Percentiles rank a stretch among this genome's conserved stretches.
Evolutionary conservation across 352 stramenopile species (phyloP).

Genomic region (Globisporangium alternatum): DNA sequence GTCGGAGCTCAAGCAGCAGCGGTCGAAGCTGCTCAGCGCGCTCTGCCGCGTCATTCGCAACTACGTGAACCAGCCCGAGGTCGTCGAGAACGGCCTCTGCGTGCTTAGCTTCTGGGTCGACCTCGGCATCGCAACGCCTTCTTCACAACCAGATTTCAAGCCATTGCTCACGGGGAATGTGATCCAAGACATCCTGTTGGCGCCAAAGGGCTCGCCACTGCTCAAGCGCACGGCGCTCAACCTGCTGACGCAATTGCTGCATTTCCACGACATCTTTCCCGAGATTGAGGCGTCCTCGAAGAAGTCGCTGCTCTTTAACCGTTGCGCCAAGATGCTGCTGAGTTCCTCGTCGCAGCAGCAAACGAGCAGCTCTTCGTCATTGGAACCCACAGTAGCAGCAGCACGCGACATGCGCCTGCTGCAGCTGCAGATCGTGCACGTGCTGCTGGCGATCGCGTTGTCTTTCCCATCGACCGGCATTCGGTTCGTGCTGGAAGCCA

Average conservation of each 20-base stretch:
- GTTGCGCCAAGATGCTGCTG: slow-evolving; percentile 60
- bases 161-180: slow-evolving; percentile 43
- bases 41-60: slow-evolving; percentile 56
- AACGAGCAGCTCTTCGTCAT: not conserved
- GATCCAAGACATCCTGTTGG: slow-evolving; percentile 47
- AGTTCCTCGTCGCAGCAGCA: slow-evolving; percentile 2
- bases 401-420: slow-evolving; percentile 30
- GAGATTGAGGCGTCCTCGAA: slow-evolving; percentile 40
- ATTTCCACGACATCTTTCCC: slow-evolving; percentile 37
- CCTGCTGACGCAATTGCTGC: slow-evolving; percentile 39
- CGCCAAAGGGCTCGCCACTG: slow-evolving; percentile 29
- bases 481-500: slow-evolving; percentile 70
- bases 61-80: slow-evolving; percentile 35
- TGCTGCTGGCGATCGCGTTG: slow-evolving; percentile 53
- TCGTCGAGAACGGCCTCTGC: slow-evolving; percentile 40
- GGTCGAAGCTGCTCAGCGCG: slow-evolving; percentile 37
- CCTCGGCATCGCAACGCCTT: slow-evolving; percentile 20
- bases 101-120: slow-evolving; percentile 51
- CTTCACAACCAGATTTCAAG: slow-evolving; percentile 36
- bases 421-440: slow-evolving; percentile 53
- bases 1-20: slow-evolving; percentile 32
- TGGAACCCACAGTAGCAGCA: not conserved
- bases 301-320: slow-evolving; percentile 68
- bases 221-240: slow-evolving; percentile 39
- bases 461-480: slow-evolving; percentile 58